Evolutionary conservation across 768 basidiomycete species (phyloP).

Genomic region (Suillus plorans): DNA sequence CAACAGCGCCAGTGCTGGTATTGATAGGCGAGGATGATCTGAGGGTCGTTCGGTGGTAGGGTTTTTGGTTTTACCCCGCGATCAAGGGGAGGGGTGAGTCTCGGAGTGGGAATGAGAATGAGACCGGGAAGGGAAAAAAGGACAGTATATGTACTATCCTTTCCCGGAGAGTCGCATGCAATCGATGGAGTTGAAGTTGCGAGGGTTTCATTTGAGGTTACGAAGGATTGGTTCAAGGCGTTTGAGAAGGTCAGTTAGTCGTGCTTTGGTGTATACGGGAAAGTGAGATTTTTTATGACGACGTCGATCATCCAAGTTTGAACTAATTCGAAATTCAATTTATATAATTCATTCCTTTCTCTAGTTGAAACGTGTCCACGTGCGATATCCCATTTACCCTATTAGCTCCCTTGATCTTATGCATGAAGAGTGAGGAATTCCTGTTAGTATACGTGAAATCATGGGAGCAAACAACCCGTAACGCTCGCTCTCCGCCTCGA

Average conservation of each 20-base stretch:
- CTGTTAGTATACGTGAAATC: too few relatives aligned
- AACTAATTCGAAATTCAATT: neutral
- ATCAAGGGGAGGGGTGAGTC: neutral
- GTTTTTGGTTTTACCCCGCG: neutral
- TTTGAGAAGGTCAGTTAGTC: slow-evolving; percentile 10
- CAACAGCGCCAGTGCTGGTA: slow-evolving; percentile 56
- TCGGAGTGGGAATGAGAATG: neutral
- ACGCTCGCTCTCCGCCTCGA: too few relatives aligned
- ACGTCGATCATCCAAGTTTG: too few relatives aligned
- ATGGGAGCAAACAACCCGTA: too few relatives aligned
- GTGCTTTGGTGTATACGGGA: neutral
- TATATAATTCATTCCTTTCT: too few relatives aligned
- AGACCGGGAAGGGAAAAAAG: slow-evolving; percentile 35
- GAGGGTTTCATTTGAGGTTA: slow-evolving; percentile 52
- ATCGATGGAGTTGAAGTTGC: slow-evolving; percentile 63
- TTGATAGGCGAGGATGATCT: neutral
- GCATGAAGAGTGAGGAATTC: too few relatives aligned
- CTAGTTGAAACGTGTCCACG: too few relatives aligned
- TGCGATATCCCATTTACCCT: neutral
- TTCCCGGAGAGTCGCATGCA: slow-evolving; percentile 62
- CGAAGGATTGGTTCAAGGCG: slow-evolving; percentile 47
- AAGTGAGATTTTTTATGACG: neutral
- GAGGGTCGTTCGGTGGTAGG: neutral
- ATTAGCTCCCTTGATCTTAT: too few relatives aligned
- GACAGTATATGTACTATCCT: slow-evolving; percentile 57